phyloP scores from a whole-genome alignment of 805 yeast species.

The Monosporozyma yasuniensis region DNA sequence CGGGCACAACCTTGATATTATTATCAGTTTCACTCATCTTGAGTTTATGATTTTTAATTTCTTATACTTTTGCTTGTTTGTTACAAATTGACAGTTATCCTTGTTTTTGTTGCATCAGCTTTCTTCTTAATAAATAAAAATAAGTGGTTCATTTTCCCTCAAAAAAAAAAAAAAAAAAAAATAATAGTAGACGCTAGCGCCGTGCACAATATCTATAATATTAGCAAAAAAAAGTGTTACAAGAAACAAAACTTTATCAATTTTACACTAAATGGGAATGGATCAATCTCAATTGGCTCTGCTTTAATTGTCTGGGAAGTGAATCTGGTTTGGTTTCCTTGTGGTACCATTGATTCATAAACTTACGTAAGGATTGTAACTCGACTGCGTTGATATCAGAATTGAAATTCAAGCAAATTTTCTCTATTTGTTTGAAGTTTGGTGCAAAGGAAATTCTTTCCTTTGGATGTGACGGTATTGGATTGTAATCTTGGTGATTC shows the following conservation, averaged over 20 bases:
- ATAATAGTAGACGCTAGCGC: too few relatives aligned
- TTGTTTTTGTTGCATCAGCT: neutral
- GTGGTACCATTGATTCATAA: neutral
- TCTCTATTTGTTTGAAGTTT: constrained; percentile 12
- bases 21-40: neutral
- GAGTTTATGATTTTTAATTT: neutral
- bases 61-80: neutral
- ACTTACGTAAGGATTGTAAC: neutral
- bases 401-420: neutral
- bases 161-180: neutral
- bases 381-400: neutral
- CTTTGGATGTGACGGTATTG: neutral
- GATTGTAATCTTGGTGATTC: neutral
- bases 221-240: too few relatives aligned
- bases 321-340: neutral
- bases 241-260: neutral
- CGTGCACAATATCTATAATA: too few relatives aligned
- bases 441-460: constrained; percentile 3
- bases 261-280: neutral
- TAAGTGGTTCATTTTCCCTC: neutral
- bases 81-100: neutral
- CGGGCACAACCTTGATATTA: neutral
- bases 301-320: neutral
- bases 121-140: too few relatives aligned
- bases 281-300: neutral